Evolutionary conservation across 2,329 filamentous ascomycete genomes (phyloP).

Genomic region (Trichoderma oligosporum): DNA sequence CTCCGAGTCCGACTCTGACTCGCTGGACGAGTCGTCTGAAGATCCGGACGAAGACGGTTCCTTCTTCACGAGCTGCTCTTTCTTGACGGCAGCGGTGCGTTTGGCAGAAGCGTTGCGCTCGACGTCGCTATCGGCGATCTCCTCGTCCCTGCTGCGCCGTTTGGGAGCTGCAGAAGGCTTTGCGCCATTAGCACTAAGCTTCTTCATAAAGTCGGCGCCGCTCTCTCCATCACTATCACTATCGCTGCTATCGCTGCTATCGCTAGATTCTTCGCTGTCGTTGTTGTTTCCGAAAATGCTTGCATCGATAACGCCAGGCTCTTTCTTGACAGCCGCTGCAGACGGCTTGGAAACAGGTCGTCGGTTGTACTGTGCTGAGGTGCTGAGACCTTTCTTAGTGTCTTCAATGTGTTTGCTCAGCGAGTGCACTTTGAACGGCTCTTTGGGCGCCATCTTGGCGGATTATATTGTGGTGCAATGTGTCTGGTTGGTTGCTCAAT

Average conservation of each 20-base stretch:
- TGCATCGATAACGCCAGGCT: constrained; percentile 24
- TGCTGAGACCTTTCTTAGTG: constrained; percentile 35
- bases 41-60: constrained; percentile 20
- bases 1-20: constrained; percentile 21
- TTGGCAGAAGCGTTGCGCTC: constrained; percentile 34
- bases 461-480: constrained; percentile 18
- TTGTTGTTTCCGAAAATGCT: constrained; percentile 32
- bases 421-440: constrained; percentile 36
- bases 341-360: constrained; percentile 26
- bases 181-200: constrained; percentile 26
- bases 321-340: constrained; percentile 31
- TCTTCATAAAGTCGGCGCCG: constrained; percentile 33
- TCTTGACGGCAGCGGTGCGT: constrained; percentile 18
- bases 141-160: constrained; percentile 34
- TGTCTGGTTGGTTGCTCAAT: constrained; percentile 25
- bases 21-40: constrained; percentile 17
- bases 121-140: constrained; percentile 43
- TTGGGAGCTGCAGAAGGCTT: constrained; percentile 24
- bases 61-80: constrained; percentile 14
- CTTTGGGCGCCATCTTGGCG: constrained; percentile 37
- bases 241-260: constrained; percentile 35
- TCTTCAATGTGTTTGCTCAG: constrained; percentile 38
- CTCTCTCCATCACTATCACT: constrained; percentile 32
- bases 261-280: constrained; percentile 32
- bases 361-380: constrained; percentile 34